Conservation (phyloP, 2,329 filamentous ascomycete species). For the Talaromyces rugulosus region DNA sequence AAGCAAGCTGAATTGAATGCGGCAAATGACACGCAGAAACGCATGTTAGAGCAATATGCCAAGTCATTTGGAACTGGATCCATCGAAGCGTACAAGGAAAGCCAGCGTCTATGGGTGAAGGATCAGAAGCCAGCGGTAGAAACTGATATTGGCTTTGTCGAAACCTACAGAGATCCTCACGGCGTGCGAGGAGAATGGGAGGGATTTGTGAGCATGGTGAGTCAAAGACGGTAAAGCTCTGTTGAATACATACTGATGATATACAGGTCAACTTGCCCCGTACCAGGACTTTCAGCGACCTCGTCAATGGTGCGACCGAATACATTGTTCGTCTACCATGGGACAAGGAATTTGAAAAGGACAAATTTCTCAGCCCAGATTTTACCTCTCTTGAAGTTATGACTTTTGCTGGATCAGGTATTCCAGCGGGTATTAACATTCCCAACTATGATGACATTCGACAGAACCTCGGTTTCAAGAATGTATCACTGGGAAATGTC, state of each 20-base stretch:
- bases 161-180: constrained; percentile 79
- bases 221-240: constrained; percentile 26
- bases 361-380: constrained; percentile 90
- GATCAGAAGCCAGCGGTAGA: constrained; percentile 79
- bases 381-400: constrained; percentile 93
- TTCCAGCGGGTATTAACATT: constrained; percentile 57
- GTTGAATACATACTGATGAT: constrained; percentile 16
- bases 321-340: constrained; percentile 90
- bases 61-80: constrained; percentile 72
- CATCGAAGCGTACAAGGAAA: constrained; percentile 72
- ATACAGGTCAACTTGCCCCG: constrained; percentile 75
- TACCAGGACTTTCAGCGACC: constrained; percentile 78
- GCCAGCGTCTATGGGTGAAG: constrained; percentile 75
- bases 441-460: constrained; percentile 58
- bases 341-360: constrained; percentile 86
- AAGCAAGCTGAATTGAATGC: constrained; percentile 65
- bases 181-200: constrained; percentile 82
- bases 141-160: constrained; percentile 77
- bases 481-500: constrained; percentile 84
- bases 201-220: constrained; percentile 66
- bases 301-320: constrained; percentile 73
- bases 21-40: constrained; percentile 68
- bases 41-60: constrained; percentile 70
- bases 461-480: constrained; percentile 63
- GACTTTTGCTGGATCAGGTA: constrained; percentile 66